Conservation (phyloP, 2,329 filamentous ascomycete species). For the Seiridium cupressi region DNA sequence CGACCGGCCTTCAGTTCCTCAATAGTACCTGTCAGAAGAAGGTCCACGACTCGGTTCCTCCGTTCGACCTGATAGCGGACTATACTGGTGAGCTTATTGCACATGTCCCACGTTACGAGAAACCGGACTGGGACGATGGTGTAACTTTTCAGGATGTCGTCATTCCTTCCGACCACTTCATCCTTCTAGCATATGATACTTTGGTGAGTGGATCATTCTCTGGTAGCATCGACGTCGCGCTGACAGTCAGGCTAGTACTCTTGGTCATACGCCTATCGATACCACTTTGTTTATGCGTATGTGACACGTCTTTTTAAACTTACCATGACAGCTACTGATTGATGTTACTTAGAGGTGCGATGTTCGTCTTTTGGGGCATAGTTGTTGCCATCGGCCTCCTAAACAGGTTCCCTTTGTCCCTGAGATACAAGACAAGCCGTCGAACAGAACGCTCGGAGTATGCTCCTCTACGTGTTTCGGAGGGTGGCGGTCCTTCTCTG, state of each 20-base stretch:
- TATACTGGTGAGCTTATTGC: slow-evolving; percentile 33
- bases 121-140: slow-evolving; percentile 19
- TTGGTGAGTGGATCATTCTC: slow-evolving; percentile 23
- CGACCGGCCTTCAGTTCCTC: slow-evolving; percentile 21
- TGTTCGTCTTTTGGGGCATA: slow-evolving; percentile 38
- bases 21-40: slow-evolving; percentile 33
- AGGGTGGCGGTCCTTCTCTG: neutral
- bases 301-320: neutral
- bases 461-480: neutral
- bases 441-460: slow-evolving; percentile 1
- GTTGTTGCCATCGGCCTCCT: slow-evolving; percentile 35
- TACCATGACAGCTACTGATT: neutral
- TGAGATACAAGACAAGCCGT: slow-evolving; percentile 5
- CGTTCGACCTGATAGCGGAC: slow-evolving; percentile 26
- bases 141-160: slow-evolving; percentile 26
- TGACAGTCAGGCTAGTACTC: slow-evolving; percentile 26
- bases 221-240: neutral
- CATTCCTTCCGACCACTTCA: slow-evolving; percentile 32
- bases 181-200: slow-evolving; percentile 34
- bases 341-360: slow-evolving; percentile 22
- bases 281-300: slow-evolving; percentile 38
- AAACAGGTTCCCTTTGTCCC: slow-evolving; percentile 23
- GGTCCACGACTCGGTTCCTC: slow-evolving; percentile 26
- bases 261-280: slow-evolving; percentile 28
- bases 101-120: slow-evolving; percentile 25